These are phyloP conservation scores for Acacia pycnantha DNA, from an alignment of 331 rosid genomes.

Conservation along the genomic window DNA sequence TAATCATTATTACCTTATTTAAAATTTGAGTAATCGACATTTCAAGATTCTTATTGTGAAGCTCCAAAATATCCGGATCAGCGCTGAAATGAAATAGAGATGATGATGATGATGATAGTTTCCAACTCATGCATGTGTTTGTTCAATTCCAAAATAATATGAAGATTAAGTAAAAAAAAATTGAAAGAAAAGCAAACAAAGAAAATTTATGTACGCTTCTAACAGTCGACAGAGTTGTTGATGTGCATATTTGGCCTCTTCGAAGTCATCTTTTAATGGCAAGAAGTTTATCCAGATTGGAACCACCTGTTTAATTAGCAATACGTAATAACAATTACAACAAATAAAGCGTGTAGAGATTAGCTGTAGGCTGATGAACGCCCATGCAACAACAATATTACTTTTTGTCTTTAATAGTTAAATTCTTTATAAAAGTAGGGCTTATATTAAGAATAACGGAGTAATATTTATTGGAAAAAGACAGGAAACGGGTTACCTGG, in stretches of 20 bases:
- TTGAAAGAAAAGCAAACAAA: too few relatives aligned
- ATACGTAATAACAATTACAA: not conserved
- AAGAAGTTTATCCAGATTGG: constrained; percentile 24
- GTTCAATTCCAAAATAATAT: not conserved
- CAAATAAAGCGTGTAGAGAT: not conserved
- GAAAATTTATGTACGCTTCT: not conserved
- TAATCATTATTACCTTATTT: not conserved
- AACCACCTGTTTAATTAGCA: constrained; percentile 23
- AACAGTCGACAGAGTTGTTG: constrained; percentile 14
- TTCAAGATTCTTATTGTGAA: constrained; percentile 9
- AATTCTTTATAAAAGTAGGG: too few relatives aligned
- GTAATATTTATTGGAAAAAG: too few relatives aligned
- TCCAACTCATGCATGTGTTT: not conserved
- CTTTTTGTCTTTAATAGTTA: too few relatives aligned
- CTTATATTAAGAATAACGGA: too few relatives aligned
- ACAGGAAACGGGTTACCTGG: constrained; percentile 11
- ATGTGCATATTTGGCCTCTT: constrained; percentile 32
- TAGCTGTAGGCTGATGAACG: too few relatives aligned
- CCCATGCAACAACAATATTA: not conserved
- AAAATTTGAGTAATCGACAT: not conserved
- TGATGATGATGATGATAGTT: too few relatives aligned
- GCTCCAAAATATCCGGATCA: constrained; percentile 31
- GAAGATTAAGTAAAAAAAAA: not conserved
- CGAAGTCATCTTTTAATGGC: constrained; percentile 17
- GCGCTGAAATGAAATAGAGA: constrained; percentile 5